Evolutionary conservation across 2,329 filamentous ascomycete genomes (phyloP).

Genomic region (Furcasterigmium furcatum): DNA sequence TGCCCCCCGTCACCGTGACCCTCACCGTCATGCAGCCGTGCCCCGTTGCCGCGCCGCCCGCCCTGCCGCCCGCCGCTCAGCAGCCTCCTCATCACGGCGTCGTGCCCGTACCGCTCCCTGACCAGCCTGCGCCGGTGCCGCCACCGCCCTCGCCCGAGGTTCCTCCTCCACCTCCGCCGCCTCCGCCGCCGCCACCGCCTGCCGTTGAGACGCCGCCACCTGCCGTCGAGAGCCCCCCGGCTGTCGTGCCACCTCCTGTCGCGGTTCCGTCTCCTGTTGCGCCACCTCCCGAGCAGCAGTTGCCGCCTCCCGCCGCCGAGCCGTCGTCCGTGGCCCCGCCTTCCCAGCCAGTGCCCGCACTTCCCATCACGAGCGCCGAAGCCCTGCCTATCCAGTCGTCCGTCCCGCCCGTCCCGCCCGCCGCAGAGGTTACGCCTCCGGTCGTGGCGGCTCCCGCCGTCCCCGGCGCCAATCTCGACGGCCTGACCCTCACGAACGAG

Average conservation of each 20-base stretch:
- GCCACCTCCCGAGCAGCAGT: conserved; percentile 3
- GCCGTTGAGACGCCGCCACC: conserved; percentile 5
- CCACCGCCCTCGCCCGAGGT: not conserved
- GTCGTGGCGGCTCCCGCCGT: conserved; percentile 15
- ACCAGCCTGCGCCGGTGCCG: not conserved
- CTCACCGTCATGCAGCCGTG: conserved; percentile 14
- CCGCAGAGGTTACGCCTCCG: conserved; percentile 6
- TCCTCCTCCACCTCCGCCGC: conserved; percentile 1
- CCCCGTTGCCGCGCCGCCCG: conserved; percentile 6
- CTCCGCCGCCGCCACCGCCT: conserved; percentile 7
- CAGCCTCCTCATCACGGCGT: conserved; percentile 1
- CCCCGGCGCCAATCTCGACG: conserved; percentile 32
- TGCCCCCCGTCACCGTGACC: conserved; percentile 18
- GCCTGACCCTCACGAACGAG: conserved; percentile 36
- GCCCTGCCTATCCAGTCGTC: not conserved
- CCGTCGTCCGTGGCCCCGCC: not conserved
- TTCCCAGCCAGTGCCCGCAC: conserved; percentile 1
- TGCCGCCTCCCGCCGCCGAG: conserved; percentile 1
- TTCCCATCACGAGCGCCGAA: conserved; percentile 5
- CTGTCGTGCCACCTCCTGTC: conserved; percentile 4
- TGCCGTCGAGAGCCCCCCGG: conserved; percentile 3
- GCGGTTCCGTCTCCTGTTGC: not conserved
- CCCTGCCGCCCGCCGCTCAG: not conserved
- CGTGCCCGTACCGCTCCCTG: conserved; percentile 3
- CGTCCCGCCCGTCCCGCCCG: conserved; percentile 7